Percentiles rank a stretch among this genome's conserved stretches.
These are phyloP conservation scores for Wickerhamomyces sp. DNA, from an alignment of 1,139 yeast species.

Conservation along the genomic window DNA sequence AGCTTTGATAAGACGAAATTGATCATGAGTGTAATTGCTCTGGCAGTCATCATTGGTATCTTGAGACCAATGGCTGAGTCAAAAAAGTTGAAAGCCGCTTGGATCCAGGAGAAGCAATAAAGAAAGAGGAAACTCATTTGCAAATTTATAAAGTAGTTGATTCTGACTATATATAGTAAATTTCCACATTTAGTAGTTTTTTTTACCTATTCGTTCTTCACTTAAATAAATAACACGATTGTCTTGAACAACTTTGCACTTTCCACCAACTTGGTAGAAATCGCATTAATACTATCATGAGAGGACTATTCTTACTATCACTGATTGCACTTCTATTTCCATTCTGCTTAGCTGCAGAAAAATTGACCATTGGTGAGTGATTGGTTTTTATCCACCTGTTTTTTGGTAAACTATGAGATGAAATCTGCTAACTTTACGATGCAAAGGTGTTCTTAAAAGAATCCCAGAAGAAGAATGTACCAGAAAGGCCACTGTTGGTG, in stretches of 20 bases:
- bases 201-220: not conserved
- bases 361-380: not conserved
- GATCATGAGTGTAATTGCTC: constrained; percentile 49
- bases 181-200: not conserved
- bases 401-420: no score
- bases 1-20: constrained; percentile 67
- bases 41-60: constrained; percentile 42
- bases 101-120: constrained; percentile 24
- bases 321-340: not conserved
- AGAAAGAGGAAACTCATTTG: no score
- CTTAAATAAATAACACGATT: not conserved
- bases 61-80: constrained; percentile 56
- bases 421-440: no score
- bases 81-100: constrained; percentile 38
- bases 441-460: constrained; percentile 35
- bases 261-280: not conserved
- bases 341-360: not conserved
- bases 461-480: constrained; percentile 48
- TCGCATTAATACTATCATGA: not conserved
- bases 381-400: not conserved
- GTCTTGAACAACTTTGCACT: not conserved
- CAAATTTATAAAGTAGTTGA: no score
- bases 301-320: not conserved
- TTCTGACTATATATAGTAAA: not conserved
- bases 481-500: constrained; percentile 56